These are phyloP conservation scores for Candida chilensis DNA, from an alignment of 805 yeast genomes.

Conservation along the genomic window DNA sequence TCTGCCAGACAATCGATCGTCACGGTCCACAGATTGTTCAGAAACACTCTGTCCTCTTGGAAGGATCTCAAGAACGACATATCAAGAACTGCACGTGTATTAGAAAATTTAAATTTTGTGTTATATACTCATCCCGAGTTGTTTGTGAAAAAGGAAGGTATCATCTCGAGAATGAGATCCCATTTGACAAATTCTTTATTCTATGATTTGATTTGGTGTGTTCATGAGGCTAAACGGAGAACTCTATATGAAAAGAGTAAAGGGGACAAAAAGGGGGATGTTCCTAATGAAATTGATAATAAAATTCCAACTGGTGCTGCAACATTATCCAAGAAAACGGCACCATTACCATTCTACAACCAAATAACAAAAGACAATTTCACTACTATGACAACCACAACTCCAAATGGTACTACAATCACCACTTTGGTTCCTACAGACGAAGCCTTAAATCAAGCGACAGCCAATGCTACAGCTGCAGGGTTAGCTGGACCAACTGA, in stretches of 20 bases:
- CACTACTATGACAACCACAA: slow-evolving; percentile 74
- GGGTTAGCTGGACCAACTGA: slow-evolving; percentile 45
- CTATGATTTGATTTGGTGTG: slow-evolving; percentile 89
- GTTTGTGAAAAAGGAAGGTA: slow-evolving; percentile 61
- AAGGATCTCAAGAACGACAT: slow-evolving; percentile 84
- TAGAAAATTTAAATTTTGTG: slow-evolving; percentile 83
- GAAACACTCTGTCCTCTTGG: slow-evolving; percentile 91
- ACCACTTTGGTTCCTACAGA: slow-evolving; percentile 86
- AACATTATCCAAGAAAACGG: slow-evolving; percentile 21
- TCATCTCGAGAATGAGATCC: slow-evolving; percentile 82
- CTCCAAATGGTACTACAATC: slow-evolving; percentile 88
- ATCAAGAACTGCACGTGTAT: slow-evolving; percentile 81
- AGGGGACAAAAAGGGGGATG: slow-evolving; percentile 4
- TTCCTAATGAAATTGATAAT: slow-evolving; percentile 5
- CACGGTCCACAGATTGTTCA: slow-evolving; percentile 78
- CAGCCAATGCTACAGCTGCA: slow-evolving; percentile 46
- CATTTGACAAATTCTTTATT: slow-evolving; percentile 87
- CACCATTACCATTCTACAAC: slow-evolving; percentile 83
- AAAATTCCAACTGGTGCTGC: slow-evolving; percentile 4
- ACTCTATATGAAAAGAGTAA: slow-evolving; percentile 22
- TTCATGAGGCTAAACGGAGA: slow-evolving; percentile 86
- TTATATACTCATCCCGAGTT: slow-evolving; percentile 82
- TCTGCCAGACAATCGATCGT: slow-evolving; percentile 90
- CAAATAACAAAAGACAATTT: slow-evolving; percentile 87
- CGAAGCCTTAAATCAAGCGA: slow-evolving; percentile 58